Evolutionary conservation across 768 basidiomycete genomes (phyloP).

Genomic region (Russula compacta): DNA sequence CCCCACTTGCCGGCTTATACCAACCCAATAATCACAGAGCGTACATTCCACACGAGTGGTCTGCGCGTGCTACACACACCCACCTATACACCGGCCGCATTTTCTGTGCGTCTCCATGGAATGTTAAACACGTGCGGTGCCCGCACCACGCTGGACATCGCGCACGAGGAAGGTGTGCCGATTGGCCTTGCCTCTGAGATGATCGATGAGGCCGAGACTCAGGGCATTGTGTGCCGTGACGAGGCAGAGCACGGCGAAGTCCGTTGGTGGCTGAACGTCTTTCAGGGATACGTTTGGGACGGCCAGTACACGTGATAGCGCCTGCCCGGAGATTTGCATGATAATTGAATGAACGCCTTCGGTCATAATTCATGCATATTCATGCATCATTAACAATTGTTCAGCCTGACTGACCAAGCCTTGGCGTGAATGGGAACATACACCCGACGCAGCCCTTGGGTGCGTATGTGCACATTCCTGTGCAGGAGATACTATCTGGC

Average conservation of each 20-base stretch:
- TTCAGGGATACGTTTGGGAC: slow-evolving; percentile 66
- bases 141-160: slow-evolving; percentile 59
- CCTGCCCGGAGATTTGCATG: not conserved
- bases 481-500: no score
- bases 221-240: slow-evolving; percentile 68
- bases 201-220: slow-evolving; percentile 62
- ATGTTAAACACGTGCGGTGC: slow-evolving; percentile 32
- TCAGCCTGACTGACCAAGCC: no score
- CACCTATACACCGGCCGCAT: slow-evolving; percentile 55
- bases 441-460: no score
- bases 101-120: slow-evolving; percentile 55
- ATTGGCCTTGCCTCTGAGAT: slow-evolving; percentile 72
- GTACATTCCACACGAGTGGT: slow-evolving; percentile 60
- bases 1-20: slow-evolving; percentile 60
- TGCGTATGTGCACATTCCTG: no score
- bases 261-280: slow-evolving; percentile 64
- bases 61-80: slow-evolving; percentile 81
- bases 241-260: slow-evolving; percentile 59
- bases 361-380: not conserved
- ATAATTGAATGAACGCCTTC: not conserved
- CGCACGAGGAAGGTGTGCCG: slow-evolving; percentile 59
- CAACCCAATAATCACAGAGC: slow-evolving; percentile 52
- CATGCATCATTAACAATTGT: not conserved
- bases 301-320: slow-evolving; percentile 34
- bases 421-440: no score